A percentile compares a stretch with the other conserved stretches of the same genome.
phyloP scores from a whole-genome alignment of 225 moss, liverwort and hornwort genomes.

The Bryoerythrophyllum caledonicum region DNA sequence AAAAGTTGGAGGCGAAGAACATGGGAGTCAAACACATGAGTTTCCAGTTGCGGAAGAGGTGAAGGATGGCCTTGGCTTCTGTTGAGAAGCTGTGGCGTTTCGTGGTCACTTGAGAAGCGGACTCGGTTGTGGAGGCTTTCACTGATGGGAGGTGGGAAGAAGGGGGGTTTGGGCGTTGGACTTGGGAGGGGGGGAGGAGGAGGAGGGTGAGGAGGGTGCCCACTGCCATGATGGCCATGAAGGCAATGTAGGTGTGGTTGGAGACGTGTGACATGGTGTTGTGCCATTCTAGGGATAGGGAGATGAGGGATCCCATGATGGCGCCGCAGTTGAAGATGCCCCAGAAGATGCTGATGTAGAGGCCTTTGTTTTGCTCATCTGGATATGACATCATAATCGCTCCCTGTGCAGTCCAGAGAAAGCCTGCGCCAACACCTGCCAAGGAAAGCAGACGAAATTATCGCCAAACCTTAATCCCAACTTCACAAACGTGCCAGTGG shows the following conservation, averaged over 20 bases:
- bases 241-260: constrained; percentile 57
- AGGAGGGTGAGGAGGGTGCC: constrained; percentile 59
- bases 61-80: constrained; percentile 56
- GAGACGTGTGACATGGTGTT: constrained; percentile 57
- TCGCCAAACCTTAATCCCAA: background rate
- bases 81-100: constrained; percentile 26
- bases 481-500: too few relatives aligned
- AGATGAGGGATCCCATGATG: constrained; percentile 72
- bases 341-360: constrained; percentile 83
- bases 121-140: too few relatives aligned
- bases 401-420: constrained; percentile 87
- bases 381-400: constrained; percentile 95
- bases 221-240: constrained; percentile 74
- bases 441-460: background rate
- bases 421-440: constrained; percentile 69
- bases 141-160: too few relatives aligned
- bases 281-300: constrained; percentile 77
- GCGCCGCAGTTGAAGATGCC: constrained; percentile 87
- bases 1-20: constrained; percentile 89
- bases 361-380: constrained; percentile 68
- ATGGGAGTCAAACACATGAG: constrained; percentile 73
- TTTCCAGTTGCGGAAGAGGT: constrained; percentile 61
- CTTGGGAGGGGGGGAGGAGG: constrained; percentile 48
- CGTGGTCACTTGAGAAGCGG: constrained; percentile 24
- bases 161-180: constrained; percentile 34